Base-by-base conservation (phyloP, 148 eudicot genomes). In the Drosera capensis region DNA sequence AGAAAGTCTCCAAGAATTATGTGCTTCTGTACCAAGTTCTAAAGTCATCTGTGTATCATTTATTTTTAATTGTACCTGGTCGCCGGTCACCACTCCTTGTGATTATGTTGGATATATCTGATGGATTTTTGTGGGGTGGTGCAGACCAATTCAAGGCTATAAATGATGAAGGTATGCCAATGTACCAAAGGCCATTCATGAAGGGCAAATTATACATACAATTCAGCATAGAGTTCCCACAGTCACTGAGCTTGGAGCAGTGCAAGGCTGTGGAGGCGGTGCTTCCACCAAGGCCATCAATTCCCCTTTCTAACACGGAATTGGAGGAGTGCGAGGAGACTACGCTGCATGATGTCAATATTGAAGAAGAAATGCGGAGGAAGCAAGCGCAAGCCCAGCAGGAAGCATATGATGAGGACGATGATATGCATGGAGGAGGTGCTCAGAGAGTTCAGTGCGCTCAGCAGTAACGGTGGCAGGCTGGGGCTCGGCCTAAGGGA, bases 121-220 rank as follows among this genome's bases (percentile, higher is more conserved):
- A n/a, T n/a, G n/a, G n/a, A n/a, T n/a, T n/a, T n/a, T n/a, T n/a
- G n/a, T n/a, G n/a, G n/a, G n/a, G n/a, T n/a, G n/a, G n/a, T n/a
- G 31, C 69, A 67, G 77, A 67, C 40, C 71, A 58, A 23, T 72
- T 45, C 67, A 80, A 76, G 66, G 77, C 78, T 1, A 73, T 80
- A 53, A 57, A 76, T 22, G 80, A 76, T 3, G 90, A 80, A 57
- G 90, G 90, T 6, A 76, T 80, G 90, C 90, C 90, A n/a, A 55
- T 58, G n/a, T 42, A 71, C 51, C 45, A 55, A 28, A 73, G 83
- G 56, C 71, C 83, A 7, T 76, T 77, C 69, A 70, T 80, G 51
- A 80, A 65, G 54, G 90, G 83, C 25, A 51, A 55, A 40, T 63
- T 80, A 20, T 54, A 52, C 45, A 64, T 71, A 1, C 71, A 71